phyloP scores from a whole-genome alignment of 202 grass and related monocot species.

The Musa balbisiana region DNA sequence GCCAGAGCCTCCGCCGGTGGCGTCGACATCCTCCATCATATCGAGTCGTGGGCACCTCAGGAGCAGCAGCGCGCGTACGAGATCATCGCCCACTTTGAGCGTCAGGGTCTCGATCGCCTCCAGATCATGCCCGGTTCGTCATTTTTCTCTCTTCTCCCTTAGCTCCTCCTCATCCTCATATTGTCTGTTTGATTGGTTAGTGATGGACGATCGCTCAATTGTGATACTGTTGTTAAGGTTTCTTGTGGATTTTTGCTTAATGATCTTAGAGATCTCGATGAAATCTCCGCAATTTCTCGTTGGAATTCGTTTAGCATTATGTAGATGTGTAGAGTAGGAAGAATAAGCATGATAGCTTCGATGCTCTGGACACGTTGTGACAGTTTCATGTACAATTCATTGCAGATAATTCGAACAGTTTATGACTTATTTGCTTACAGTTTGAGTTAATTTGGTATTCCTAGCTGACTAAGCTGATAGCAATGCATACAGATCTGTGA shows the following conservation, averaged over 20 bases:
- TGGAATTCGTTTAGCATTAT: too few relatives aligned
- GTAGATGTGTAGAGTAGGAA: too few relatives aligned
- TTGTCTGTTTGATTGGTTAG: not conserved
- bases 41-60: slow-evolving; percentile 49
- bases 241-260: not conserved
- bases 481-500: too few relatives aligned
- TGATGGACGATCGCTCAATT: not conserved
- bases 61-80: slow-evolving; percentile 67
- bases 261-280: not conserved
- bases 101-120: slow-evolving; percentile 70
- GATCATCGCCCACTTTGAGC: slow-evolving; percentile 76
- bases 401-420: too few relatives aligned
- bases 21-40: slow-evolving; percentile 75
- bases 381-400: too few relatives aligned
- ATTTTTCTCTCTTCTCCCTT: not conserved
- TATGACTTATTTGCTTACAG: too few relatives aligned
- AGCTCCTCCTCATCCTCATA: not conserved
- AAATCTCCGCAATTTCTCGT: not conserved
- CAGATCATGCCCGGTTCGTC: slow-evolving; percentile 78
- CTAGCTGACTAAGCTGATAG: too few relatives aligned
- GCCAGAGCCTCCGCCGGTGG: slow-evolving; percentile 38
- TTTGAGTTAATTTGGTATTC: too few relatives aligned
- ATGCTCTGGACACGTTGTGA: too few relatives aligned
- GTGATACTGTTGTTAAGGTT: too few relatives aligned
- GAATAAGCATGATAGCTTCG: too few relatives aligned